Evolutionary conservation across 495 filamentous ascomycete genomes (phyloP).

Genomic region (Daldinia concentrica): DNA sequence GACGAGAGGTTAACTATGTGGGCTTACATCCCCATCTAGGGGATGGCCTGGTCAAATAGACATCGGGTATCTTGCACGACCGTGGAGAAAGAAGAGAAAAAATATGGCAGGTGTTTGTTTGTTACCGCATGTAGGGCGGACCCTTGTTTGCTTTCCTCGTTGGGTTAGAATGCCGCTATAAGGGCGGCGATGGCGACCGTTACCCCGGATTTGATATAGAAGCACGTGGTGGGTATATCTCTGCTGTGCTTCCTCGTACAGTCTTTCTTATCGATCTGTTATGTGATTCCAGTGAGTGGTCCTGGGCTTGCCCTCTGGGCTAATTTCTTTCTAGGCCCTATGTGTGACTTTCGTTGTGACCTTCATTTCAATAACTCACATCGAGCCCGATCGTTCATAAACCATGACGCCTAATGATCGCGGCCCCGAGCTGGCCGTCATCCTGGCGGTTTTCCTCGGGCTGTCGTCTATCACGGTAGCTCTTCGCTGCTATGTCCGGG

Average conservation of each 20-base stretch:
- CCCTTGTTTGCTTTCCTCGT: constrained; percentile 3
- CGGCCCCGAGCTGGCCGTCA: constrained; percentile 35
- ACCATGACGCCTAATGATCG: constrained; percentile 28
- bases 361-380: background rate
- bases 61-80: background rate
- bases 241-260: background rate
- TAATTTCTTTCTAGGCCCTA: background rate
- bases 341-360: background rate
- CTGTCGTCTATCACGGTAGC: constrained; percentile 31
- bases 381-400: background rate
- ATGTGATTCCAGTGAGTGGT: constrained; percentile 18
- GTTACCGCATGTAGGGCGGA: constrained; percentile 1
- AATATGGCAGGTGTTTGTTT: constrained; percentile 1
- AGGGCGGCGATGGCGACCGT: background rate
- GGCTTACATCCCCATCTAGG: background rate
- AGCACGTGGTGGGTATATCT: constrained; percentile 12
- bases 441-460: constrained; percentile 27
- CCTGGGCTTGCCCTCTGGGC: constrained; percentile 28
- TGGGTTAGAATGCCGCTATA: background rate
- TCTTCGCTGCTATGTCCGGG: constrained; percentile 42
- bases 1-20: background rate
- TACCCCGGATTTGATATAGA: constrained; percentile 5
- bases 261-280: background rate
- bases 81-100: background rate
- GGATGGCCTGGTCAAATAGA: background rate